These are phyloP conservation scores for Neospermospora avenae DNA, from an alignment of 2,329 filamentous ascomycete genomes.

Conservation along the genomic window DNA sequence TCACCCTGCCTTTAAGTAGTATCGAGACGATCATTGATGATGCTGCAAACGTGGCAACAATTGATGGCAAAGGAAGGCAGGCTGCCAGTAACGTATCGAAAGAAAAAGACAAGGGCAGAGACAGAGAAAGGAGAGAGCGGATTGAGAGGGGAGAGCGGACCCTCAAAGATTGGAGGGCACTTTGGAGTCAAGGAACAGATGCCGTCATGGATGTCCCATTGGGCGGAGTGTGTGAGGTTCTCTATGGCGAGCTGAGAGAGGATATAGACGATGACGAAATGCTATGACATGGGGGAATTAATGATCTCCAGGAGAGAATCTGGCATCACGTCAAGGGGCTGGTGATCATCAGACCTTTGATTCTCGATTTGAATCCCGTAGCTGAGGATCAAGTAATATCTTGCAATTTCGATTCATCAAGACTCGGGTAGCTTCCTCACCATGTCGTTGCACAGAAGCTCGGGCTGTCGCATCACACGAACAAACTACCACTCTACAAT, in stretches of 20 bases:
- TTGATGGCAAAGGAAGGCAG: constrained; percentile 67
- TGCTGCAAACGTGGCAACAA: constrained; percentile 77
- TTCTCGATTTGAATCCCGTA: too few relatives aligned
- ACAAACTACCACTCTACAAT: too few relatives aligned
- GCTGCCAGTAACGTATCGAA: constrained; percentile 26
- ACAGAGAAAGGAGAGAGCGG: constrained; percentile 36
- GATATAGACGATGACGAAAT: constrained; percentile 22
- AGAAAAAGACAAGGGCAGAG: constrained; percentile 39
- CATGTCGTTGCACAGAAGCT: too few relatives aligned
- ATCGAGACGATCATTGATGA: constrained; percentile 92
- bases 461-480: too few relatives aligned
- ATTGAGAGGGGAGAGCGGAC: constrained; percentile 12
- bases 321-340: not conserved
- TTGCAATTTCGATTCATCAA: too few relatives aligned
- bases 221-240: constrained; percentile 88
- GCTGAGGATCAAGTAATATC: too few relatives aligned
- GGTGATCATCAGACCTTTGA: not conserved
- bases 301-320: not conserved
- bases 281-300: not conserved
- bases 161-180: constrained; percentile 63
- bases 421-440: too few relatives aligned
- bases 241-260: constrained; percentile 68
- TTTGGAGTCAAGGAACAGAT: constrained; percentile 93
- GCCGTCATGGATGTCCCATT: constrained; percentile 96
- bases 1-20: constrained; percentile 76